Conservation (phyloP, 148 eudicot genomes). For the Bassia scoparia region DNA sequence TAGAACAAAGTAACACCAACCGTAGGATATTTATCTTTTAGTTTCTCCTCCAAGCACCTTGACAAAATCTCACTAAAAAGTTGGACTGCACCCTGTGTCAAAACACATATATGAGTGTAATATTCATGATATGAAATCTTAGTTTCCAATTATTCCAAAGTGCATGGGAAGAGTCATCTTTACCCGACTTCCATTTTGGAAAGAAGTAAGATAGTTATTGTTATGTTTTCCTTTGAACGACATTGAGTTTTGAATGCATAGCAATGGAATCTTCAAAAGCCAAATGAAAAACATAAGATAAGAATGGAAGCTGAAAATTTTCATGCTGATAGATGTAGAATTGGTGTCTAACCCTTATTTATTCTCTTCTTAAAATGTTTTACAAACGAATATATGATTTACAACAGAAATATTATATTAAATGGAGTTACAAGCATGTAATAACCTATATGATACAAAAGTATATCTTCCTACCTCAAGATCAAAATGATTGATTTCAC, state of each 20-base stretch:
- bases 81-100: conserved; percentile 46
- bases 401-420: too few relatives aligned
- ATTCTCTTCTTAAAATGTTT: too few relatives aligned
- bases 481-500: too few relatives aligned
- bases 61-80: conserved; percentile 48
- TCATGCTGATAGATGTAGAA: too few relatives aligned
- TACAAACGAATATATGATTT: too few relatives aligned
- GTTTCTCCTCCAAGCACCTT: conserved; percentile 52
- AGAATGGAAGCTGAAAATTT: background rate
- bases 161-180: background rate
- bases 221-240: conserved; percentile 80
- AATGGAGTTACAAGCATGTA: too few relatives aligned
- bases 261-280: conserved; percentile 49
- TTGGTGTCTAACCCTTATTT: too few relatives aligned
- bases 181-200: conserved; percentile 55
- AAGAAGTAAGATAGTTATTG: conserved; percentile 41
- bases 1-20: conserved; percentile 32
- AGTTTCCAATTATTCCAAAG: too few relatives aligned
- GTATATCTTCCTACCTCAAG: too few relatives aligned
- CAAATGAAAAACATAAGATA: background rate
- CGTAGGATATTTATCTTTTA: conserved; percentile 41
- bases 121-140: background rate
- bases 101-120: background rate
- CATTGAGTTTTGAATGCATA: conserved; percentile 58
- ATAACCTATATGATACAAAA: too few relatives aligned